A percentile compares a stretch with the other conserved stretches of the same genome.
Conservation (phyloP, 768 basidiomycete genomes). For the Tylopilus balloui region DNA sequence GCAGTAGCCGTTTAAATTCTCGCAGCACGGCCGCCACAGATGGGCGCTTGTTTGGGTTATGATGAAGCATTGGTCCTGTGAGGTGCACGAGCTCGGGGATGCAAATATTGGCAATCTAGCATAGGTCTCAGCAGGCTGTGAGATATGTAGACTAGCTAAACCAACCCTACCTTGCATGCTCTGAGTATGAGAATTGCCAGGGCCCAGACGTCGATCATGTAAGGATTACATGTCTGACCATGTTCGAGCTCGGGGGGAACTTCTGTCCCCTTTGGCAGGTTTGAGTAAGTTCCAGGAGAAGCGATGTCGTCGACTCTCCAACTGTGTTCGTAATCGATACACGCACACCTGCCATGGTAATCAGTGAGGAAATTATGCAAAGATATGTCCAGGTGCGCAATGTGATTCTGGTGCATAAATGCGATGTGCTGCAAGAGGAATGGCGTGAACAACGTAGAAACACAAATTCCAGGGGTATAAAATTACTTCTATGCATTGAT, state of each 20-base stretch:
- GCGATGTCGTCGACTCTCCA: conserved; percentile 43
- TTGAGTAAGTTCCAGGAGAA: conserved; percentile 34
- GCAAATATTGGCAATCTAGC: conserved; percentile 51
- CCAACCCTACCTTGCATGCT: conserved; percentile 54
- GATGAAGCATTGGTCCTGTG: conserved; percentile 55
- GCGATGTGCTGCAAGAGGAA: conserved; percentile 47
- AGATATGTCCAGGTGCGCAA: conserved; percentile 73
- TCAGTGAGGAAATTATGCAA: conserved; percentile 65
- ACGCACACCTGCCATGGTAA: conserved; percentile 59
- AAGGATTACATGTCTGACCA: conserved; percentile 50
- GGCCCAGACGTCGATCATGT: conserved; percentile 73
- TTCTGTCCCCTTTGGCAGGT: conserved; percentile 53
- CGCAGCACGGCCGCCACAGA: conserved; percentile 43
- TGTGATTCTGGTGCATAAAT: conserved; percentile 64
- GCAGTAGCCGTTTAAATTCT: conserved; percentile 48
- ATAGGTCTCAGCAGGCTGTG: conserved; percentile 3
- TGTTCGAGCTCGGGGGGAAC: conserved; percentile 65
- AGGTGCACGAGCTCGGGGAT: conserved; percentile 58
- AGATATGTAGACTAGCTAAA: neutral
- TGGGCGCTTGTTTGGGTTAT: conserved; percentile 49
- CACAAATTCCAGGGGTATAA: neutral
- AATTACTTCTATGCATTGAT: conserved; percentile 69
- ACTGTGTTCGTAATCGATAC: conserved; percentile 71
- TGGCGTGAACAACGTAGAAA: neutral
- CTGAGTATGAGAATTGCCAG: conserved; percentile 60